These are phyloP conservation scores for Maudiozyma pseudohumilis DNA, from an alignment of 805 yeast species.

Conservation along the genomic window DNA sequence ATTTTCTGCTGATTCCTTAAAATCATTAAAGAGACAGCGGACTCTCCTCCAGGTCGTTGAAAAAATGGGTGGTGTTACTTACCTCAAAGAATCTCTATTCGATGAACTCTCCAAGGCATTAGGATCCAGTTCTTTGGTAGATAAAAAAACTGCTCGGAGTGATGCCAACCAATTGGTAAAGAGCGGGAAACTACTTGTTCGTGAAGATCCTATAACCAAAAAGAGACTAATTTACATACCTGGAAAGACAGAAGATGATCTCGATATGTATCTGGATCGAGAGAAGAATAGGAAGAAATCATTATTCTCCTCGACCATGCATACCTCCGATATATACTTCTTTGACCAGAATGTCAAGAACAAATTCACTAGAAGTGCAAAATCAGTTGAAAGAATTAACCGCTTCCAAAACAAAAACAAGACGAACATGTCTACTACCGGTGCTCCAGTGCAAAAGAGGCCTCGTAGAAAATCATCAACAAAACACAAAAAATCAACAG, in stretches of 20 bases:
- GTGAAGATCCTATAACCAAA: constrained; percentile 13
- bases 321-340: constrained; percentile 26
- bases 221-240: constrained; percentile 21
- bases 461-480: neutral
- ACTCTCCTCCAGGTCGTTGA: constrained; percentile 35
- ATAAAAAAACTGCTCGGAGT: constrained; percentile 42
- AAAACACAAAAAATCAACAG: neutral
- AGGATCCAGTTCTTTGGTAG: constrained; percentile 35
- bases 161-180: constrained; percentile 31
- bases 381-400: constrained; percentile 26
- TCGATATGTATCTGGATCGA: constrained; percentile 14
- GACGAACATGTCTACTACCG: neutral
- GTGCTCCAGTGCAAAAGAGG: neutral
- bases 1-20: constrained; percentile 34
- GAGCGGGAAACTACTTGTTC: constrained; percentile 14
- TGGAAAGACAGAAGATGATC: constrained; percentile 10
- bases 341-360: constrained; percentile 26
- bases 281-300: constrained; percentile 23
- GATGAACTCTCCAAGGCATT: constrained; percentile 33
- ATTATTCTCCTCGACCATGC: constrained; percentile 18
- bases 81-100: constrained; percentile 34
- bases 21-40: constrained; percentile 35
- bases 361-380: constrained; percentile 22
- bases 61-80: constrained; percentile 37
- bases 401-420: constrained; percentile 18